phyloP scores from a whole-genome alignment of 768 basidiomycete genomes.

The Hygrocybe coccinea region DNA sequence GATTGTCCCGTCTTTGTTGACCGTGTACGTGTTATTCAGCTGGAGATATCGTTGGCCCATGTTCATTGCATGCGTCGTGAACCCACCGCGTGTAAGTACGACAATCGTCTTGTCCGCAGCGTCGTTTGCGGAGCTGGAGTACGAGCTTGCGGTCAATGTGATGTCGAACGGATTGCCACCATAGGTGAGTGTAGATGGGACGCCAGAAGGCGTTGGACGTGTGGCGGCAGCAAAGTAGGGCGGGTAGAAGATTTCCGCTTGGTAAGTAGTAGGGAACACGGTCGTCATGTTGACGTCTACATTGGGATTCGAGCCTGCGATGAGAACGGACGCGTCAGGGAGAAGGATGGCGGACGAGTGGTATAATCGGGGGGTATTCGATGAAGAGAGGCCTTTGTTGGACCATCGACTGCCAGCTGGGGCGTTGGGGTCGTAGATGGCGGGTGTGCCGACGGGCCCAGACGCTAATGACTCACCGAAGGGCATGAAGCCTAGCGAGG shows the following conservation, averaged over 20 bases:
- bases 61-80: constrained; percentile 83
- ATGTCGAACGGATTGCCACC: constrained; percentile 81
- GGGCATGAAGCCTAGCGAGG: constrained; percentile 51
- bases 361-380: constrained; percentile 76
- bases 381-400: constrained; percentile 53
- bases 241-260: constrained; percentile 88
- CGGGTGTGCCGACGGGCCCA: constrained; percentile 73
- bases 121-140: constrained; percentile 60
- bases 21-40: constrained; percentile 81
- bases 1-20: constrained; percentile 71
- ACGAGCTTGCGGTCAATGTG: constrained; percentile 58
- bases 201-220: constrained; percentile 64
- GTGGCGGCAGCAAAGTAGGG: constrained; percentile 68
- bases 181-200: constrained; percentile 75
- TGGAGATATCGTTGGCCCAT: constrained; percentile 81
- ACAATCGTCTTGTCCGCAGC: constrained; percentile 74
- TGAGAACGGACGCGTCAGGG: constrained; percentile 78
- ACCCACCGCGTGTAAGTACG: constrained; percentile 77
- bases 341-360: constrained; percentile 90
- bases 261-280: constrained; percentile 70
- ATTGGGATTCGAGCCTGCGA: constrained; percentile 93
- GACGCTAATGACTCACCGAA: constrained; percentile 71
- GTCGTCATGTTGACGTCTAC: constrained; percentile 67
- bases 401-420: constrained; percentile 73
- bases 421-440: constrained; percentile 75